These are phyloP conservation scores for Lanmaoa rubissima DNA, from an alignment of 768 basidiomycete genomes.

Conservation along the genomic window DNA sequence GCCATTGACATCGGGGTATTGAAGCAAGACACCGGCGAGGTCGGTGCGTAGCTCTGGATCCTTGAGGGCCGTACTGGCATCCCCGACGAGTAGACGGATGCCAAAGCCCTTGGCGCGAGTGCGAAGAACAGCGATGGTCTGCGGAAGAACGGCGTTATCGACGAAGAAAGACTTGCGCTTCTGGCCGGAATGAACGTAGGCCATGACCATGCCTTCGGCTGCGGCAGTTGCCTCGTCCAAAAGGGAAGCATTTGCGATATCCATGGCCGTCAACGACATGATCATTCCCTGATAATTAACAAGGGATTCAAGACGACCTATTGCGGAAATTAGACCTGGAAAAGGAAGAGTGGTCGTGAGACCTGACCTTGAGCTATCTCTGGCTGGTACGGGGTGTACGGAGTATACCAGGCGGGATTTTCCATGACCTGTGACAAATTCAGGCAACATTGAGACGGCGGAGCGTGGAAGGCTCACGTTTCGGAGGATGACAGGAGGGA, in stretches of 20 bases:
- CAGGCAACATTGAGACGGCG: not conserved
- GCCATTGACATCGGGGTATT: constrained; percentile 93
- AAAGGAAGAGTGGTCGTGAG: constrained; percentile 2
- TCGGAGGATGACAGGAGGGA: constrained; percentile 92
- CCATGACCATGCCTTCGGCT: constrained; percentile 97
- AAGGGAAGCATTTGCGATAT: constrained; percentile 93
- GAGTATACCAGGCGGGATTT: constrained; percentile 98
- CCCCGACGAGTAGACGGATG: constrained; percentile 73
- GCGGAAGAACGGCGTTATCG: constrained; percentile 78
- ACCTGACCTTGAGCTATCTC: constrained; percentile 93
- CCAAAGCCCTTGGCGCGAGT: constrained; percentile 94
- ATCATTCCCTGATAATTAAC: constrained; percentile 98
- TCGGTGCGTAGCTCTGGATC: constrained; percentile 56
- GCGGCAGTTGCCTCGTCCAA: constrained; percentile 95
- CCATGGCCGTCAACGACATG: constrained; percentile 90
- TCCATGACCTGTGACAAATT: constrained; percentile 66
- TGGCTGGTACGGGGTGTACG: constrained; percentile 94
- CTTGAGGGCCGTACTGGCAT: constrained; percentile 49
- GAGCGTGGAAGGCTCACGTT: constrained; percentile 54
- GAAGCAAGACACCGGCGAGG: constrained; percentile 84
- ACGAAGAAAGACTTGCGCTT: constrained; percentile 85
- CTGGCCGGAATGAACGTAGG: constrained; percentile 62
- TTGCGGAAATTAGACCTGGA: constrained; percentile 12
- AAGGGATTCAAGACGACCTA: constrained; percentile 93
- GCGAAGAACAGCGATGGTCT: constrained; percentile 85